A percentile compares a stretch with the other conserved stretches of the same genome.
phyloP scores from a whole-genome alignment of 129 eudicot genomes.

The Escallonia herrerae region DNA sequence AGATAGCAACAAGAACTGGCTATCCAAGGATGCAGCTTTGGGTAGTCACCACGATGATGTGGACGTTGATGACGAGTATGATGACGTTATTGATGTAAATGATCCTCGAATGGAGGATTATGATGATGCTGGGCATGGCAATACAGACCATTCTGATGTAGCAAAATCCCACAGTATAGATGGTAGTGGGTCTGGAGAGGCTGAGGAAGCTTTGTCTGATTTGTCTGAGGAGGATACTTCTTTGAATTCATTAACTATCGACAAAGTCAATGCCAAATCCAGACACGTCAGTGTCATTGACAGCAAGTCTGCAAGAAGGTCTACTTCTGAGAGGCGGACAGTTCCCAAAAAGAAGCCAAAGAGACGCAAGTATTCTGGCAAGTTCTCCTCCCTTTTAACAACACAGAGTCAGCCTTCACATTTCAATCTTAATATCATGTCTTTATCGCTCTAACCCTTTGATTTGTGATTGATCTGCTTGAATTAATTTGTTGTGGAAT shows the following conservation, averaged over 20 bases:
- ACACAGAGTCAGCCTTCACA: conserved; percentile 1
- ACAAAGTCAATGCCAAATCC: conserved; percentile 24
- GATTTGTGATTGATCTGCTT: neutral
- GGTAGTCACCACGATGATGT: conserved; percentile 29
- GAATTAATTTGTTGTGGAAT: no score
- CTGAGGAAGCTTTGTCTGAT: conserved; percentile 32
- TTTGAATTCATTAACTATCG: conserved; percentile 25
- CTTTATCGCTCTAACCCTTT: neutral
- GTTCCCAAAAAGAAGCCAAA: conserved; percentile 58
- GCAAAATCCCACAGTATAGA: conserved; percentile 27
- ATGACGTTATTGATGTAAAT: conserved; percentile 83
- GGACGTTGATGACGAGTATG: conserved; percentile 80
- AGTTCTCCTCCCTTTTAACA: conserved; percentile 19
- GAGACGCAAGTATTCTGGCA: conserved; percentile 61
- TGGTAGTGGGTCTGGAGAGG: conserved; percentile 31
- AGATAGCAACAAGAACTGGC: conserved; percentile 15
- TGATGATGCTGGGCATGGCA: conserved; percentile 42
- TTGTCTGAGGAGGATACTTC: conserved; percentile 28
- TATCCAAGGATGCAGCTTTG: conserved; percentile 25
- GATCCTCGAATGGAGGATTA: conserved; percentile 74
- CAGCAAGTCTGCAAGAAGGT: conserved; percentile 34
- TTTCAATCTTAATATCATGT: neutral
- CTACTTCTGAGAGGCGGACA: conserved; percentile 48
- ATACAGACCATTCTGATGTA: conserved; percentile 23
- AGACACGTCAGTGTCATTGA: conserved; percentile 37